Evolutionary conservation across 2,329 filamentous ascomycete species (phyloP), one percentile per base, ranked within the genome.

Genomic region (Dactylellina haptotyla): DNA sequence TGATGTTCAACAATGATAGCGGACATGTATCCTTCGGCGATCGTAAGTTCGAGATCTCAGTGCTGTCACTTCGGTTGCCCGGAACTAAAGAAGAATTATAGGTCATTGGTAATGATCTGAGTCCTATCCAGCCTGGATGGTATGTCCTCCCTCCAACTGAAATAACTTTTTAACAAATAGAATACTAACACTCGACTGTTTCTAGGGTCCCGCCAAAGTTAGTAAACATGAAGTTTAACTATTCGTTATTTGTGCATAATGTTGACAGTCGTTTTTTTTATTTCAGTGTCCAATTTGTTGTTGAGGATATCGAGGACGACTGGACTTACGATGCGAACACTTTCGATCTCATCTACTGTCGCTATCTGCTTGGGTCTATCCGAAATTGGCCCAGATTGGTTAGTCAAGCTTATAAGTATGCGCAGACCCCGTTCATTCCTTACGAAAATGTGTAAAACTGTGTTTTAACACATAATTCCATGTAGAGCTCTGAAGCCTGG

Each of bases 381-480:
- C 80, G 82, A 1, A 84, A 87, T 75, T 90, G 87, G 81, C 81
- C 82, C 18, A 80, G 83, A 14, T 79, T 90, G 6, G 84, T 89
- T 63, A 77, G 79, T 16, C 84, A 86, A 64, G 79, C 39, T 1
- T 69, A 37, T 25, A 48, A 32, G 64, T 69, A 83, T 26, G 64
- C 25, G 6, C n/a, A n/a, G n/a, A n/a, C n/a, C n/a, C n/a, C n/a
- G n/a, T n/a, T n/a, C n/a, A n/a, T n/a, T n/a, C n/a, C n/a, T n/a
- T n/a, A n/a, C n/a, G n/a, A n/a, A n/a, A n/a, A n/a, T n/a, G n/a
- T n/a, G n/a, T n/a, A n/a, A n/a, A n/a, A n/a, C n/a, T n/a, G n/a
- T n/a, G n/a, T n/a, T n/a, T n/a, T n/a, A n/a, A n/a, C n/a, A n/a
- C n/a, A n/a, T n/a, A n/a, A n/a, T n/a, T 6, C 8, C 28, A 23